Conservation (phyloP, 2,329 filamentous ascomycete species). For the Orbilia brochopaga region DNA sequence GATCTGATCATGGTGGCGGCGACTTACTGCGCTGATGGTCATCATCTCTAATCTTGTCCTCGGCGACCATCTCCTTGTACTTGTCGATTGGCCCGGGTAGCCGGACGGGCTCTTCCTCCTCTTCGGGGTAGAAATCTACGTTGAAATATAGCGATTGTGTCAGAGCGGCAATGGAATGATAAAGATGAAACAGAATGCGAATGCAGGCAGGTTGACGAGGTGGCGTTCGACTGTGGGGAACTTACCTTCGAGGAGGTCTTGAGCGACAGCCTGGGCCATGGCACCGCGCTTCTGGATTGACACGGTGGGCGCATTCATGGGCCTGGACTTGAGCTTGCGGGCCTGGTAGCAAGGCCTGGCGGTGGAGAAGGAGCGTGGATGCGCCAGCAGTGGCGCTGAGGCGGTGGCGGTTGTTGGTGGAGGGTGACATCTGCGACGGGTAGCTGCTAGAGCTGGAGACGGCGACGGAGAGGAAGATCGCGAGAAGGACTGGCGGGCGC, state of each 20-base stretch:
- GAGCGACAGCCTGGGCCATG: slow-evolving; percentile 43
- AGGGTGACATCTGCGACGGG: too few relatives aligned
- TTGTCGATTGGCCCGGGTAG: slow-evolving; percentile 76
- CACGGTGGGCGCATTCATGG: slow-evolving; percentile 19
- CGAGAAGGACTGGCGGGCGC: neutral
- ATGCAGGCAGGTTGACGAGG: neutral
- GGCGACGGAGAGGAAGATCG: neutral
- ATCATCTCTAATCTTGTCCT: slow-evolving; percentile 79
- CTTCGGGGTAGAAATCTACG: slow-evolving; percentile 35
- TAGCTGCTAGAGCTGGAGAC: too few relatives aligned
- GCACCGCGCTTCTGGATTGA: slow-evolving; percentile 45
- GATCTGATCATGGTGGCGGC: neutral
- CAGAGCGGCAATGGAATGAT: neutral
- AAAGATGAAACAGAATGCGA: neutral
- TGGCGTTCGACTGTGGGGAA: neutral
- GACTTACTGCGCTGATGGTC: slow-evolving; percentile 81
- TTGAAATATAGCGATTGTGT: neutral
- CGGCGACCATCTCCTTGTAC: slow-evolving; percentile 80
- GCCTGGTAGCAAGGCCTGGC: slow-evolving; percentile 22
- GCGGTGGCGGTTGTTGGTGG: slow-evolving; percentile 22
- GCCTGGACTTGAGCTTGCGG: slow-evolving; percentile 26
- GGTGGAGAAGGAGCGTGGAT: slow-evolving; percentile 21
- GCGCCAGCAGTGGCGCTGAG: slow-evolving; percentile 8
- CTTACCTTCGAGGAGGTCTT: slow-evolving; percentile 40
- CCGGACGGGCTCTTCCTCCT: slow-evolving; percentile 11